Evolutionary conservation across 208 protist genomes (phyloP), one percentile per base, ranked within the genome.

Genomic region (Tritrichomonas musculus): DNA sequence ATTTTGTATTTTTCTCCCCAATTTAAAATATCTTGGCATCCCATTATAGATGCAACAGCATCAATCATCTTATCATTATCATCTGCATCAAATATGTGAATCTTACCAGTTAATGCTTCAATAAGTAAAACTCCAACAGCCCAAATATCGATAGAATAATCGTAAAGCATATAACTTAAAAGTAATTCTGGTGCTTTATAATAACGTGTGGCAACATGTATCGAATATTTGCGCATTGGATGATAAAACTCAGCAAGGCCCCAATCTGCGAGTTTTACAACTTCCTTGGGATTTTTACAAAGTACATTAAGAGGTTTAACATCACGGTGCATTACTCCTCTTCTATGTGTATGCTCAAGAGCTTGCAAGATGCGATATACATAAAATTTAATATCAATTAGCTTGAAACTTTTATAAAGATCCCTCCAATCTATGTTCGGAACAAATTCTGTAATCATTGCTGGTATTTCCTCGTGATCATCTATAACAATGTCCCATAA

Each of bases 71-170:
- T n/a, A n/a, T n/a, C n/a, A n/a, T n/a, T n/a, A n/a, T n/a, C n/a
- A n/a, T n/a, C n/a, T n/a, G n/a, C n/a, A n/a, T n/a, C n/a, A n/a
- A n/a, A n/a, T n/a, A n/a, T n/a, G n/a, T n/a, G n/a, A n/a, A n/a
- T n/a, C n/a, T n/a, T n/a, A n/a, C n/a, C n/a, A n/a, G n/a, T n/a
- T n/a, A n/a, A n/a, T n/a, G n/a, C n/a, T n/a, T n/a, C n/a, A n/a
- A n/a, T n/a, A n/a, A n/a, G n/a, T n/a, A n/a, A n/a, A 44, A 80
- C 93, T 33, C 94, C 94, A n/a, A 94, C 47, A 22, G 36, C 39
- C 94, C 94, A 94, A 27, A 94, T 94, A 64, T 94, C 94, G 39
- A 94, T 53, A 27, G 94, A 94, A 65, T 94, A 94, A 92, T 94
- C 94, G 25, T 94, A 94, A 39, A 25, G n/a, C 33, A 44, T 39